phyloP scores from a whole-genome alignment of 2,329 filamentous ascomycete genomes.

The Colletotrichum scovillei region DNA sequence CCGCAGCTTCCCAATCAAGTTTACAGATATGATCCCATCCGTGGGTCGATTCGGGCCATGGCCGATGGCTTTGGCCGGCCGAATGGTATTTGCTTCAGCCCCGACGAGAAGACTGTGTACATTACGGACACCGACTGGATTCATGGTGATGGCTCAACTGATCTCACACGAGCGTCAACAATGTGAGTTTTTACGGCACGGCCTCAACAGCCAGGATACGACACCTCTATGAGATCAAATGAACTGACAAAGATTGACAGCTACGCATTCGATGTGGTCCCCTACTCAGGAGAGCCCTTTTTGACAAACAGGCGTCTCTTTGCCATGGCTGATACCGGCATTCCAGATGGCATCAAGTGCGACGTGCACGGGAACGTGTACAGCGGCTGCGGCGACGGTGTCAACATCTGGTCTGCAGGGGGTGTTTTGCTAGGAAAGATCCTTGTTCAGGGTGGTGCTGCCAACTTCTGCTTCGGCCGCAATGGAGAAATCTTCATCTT shows the following conservation, averaged over 20 bases:
- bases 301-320: constrained; percentile 59
- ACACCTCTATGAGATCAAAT: neutral
- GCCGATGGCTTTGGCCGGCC: constrained; percentile 60
- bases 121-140: constrained; percentile 55
- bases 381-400: constrained; percentile 59
- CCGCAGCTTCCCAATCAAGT: constrained; percentile 59
- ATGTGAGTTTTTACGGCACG: constrained; percentile 36
- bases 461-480: constrained; percentile 61
- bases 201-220: neutral
- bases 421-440: constrained; percentile 60
- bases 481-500: constrained; percentile 57
- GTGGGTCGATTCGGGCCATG: constrained; percentile 53
- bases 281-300: constrained; percentile 45
- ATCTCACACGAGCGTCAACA: constrained; percentile 24
- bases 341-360: constrained; percentile 61
- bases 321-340: constrained; percentile 57
- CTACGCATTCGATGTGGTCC: constrained; percentile 50
- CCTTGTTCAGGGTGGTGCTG: constrained; percentile 52
- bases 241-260: constrained; percentile 39
- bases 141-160: constrained; percentile 46
- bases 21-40: constrained; percentile 57
- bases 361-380: constrained; percentile 61
- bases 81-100: constrained; percentile 58
- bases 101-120: constrained; percentile 56
- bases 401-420: constrained; percentile 59